Conservation (phyloP, 2,329 filamentous ascomycete genomes). For the Ascochyta pisi region DNA sequence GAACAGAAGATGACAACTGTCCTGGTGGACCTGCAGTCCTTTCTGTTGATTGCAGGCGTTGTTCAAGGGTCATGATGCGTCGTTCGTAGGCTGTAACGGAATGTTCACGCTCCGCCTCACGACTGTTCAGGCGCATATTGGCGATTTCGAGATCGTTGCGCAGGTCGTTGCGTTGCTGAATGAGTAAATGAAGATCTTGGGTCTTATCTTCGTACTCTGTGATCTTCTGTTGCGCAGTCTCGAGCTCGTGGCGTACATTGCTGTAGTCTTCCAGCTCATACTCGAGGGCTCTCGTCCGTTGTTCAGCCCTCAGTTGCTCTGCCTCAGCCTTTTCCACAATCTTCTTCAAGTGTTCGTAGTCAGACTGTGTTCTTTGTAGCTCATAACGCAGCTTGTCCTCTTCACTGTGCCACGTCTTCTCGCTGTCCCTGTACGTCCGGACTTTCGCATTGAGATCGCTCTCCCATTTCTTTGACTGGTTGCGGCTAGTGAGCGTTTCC, state of each 20-base stretch:
- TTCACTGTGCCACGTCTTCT: constrained; percentile 68
- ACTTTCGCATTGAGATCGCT: constrained; percentile 72
- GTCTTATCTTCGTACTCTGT: constrained; percentile 38
- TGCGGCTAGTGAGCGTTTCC: constrained; percentile 74
- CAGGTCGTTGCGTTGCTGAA: constrained; percentile 65
- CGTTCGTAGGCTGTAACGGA: constrained; percentile 56
- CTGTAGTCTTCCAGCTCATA: constrained; percentile 70
- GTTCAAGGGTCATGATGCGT: constrained; percentile 57
- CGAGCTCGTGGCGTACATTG: constrained; percentile 40
- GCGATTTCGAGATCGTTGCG: constrained; percentile 66
- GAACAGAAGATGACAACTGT: constrained; percentile 50
- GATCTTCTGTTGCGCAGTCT: constrained; percentile 43
- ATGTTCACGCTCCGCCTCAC: constrained; percentile 59
- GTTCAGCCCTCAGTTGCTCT: constrained; percentile 62
- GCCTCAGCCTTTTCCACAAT: constrained; percentile 74
- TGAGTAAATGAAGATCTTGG: constrained; percentile 59
- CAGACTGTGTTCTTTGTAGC: constrained; percentile 63
- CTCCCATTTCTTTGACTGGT: constrained; percentile 80
- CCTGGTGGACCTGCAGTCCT: constrained; percentile 36
- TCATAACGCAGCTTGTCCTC: constrained; percentile 64
- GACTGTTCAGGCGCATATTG: constrained; percentile 62
- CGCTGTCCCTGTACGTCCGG: constrained; percentile 70
- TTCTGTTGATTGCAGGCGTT: constrained; percentile 35
- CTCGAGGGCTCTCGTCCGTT: constrained; percentile 62
- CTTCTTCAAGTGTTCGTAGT: constrained; percentile 69